Conservation (phyloP, 768 basidiomycete species). For the Collybia mongolica region DNA sequence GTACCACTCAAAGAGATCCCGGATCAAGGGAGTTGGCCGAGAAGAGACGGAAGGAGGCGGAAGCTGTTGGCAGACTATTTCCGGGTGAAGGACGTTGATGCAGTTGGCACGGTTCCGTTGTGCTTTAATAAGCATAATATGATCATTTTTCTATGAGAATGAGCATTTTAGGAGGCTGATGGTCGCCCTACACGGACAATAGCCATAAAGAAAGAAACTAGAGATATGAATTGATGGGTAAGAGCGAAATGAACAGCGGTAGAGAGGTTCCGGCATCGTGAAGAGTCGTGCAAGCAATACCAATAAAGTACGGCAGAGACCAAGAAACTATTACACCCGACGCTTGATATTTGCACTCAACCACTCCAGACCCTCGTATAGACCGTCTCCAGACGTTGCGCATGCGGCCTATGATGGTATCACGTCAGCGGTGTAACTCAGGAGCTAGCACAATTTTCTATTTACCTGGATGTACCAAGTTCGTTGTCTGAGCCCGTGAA, state of each 20-base stretch:
- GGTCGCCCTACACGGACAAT: constrained; percentile 29
- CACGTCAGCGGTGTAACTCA: constrained; percentile 13
- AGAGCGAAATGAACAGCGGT: constrained; percentile 38
- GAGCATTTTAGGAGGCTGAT: constrained; percentile 25
- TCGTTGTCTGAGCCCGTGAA: constrained; percentile 94
- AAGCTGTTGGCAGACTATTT: constrained; percentile 71
- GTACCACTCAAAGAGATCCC: constrained; percentile 58
- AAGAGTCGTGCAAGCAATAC: constrained; percentile 58
- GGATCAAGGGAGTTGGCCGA: constrained; percentile 66
- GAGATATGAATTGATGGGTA: constrained; percentile 30
- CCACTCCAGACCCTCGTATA: constrained; percentile 99
- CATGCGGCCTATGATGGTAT: constrained; percentile 76
- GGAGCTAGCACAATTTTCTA: constrained; percentile 13
- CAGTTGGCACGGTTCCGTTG: neutral
- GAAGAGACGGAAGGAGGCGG: constrained; percentile 73
- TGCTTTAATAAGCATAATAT: constrained; percentile 11
- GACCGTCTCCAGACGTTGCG: constrained; percentile 96
- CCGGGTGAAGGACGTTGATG: constrained; percentile 62
- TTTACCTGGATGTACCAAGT: constrained; percentile 96
- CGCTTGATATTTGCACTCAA: constrained; percentile 89
- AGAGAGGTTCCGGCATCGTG: constrained; percentile 56
- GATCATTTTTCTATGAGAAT: constrained; percentile 35
- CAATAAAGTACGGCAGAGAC: constrained; percentile 45
- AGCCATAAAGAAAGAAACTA: constrained; percentile 23
- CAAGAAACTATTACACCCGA: constrained; percentile 55